Percentiles rank a stretch among this genome's conserved stretches.
These are phyloP conservation scores for Hordeum marinum DNA, from an alignment of 176 grass and related monocot genomes.

Conservation along the genomic window DNA sequence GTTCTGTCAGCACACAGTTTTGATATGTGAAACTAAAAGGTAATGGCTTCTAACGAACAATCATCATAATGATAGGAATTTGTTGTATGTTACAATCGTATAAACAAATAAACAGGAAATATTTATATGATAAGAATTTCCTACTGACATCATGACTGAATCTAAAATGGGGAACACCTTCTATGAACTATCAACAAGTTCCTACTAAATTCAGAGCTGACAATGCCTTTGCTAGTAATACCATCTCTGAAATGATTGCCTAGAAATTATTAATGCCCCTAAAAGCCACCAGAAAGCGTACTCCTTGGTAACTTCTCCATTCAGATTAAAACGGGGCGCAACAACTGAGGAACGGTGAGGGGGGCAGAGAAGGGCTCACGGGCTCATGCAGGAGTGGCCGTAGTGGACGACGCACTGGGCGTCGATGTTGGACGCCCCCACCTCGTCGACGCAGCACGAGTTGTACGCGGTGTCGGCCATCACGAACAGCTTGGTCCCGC, in stretches of 20 bases:
- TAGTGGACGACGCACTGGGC: conserved; percentile 90
- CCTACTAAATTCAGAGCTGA: background rate
- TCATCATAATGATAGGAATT: background rate
- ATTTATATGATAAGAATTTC: background rate
- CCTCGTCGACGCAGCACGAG: conserved; percentile 91
- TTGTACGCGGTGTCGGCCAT: conserved; percentile 93
- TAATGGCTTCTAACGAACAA: background rate
- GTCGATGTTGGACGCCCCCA: conserved; percentile 78
- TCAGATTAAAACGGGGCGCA: background rate
- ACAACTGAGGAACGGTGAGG: background rate
- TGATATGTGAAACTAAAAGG: background rate
- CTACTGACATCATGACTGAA: background rate
- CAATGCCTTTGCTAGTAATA: background rate
- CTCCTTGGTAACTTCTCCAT: background rate
- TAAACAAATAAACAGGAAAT: background rate
- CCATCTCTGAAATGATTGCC: background rate
- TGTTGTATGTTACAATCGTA: background rate
- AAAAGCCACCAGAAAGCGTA: background rate
- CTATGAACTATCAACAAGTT: background rate
- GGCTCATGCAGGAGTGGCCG: conserved; percentile 97
- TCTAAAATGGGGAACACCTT: background rate
- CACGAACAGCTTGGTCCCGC: conserved; percentile 54
- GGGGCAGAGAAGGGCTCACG: conserved; percentile 36
- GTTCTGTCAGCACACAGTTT: background rate
- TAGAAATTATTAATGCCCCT: background rate